These are phyloP conservation scores for Lipomyces lipofer DNA, from an alignment of 805 yeast genomes.

Conservation along the genomic window DNA sequence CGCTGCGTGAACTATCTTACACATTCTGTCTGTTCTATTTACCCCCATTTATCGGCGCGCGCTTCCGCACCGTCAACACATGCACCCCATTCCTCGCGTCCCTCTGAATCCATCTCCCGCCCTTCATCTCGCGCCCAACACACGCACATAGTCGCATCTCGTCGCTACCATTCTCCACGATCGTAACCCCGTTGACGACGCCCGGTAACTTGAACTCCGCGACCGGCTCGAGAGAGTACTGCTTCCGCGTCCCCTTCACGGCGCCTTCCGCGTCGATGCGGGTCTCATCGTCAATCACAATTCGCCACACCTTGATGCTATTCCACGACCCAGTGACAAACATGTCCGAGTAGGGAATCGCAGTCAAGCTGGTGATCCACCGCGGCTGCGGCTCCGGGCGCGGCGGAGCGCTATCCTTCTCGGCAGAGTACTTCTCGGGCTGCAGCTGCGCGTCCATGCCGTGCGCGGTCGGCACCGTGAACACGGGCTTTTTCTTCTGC, in stretches of 20 bases:
- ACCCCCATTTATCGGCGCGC: too few relatives aligned
- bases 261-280: slow-evolving; percentile 12
- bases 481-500: slow-evolving; percentile 84
- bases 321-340: slow-evolving; percentile 88
- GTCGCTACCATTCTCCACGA: slow-evolving; percentile 20
- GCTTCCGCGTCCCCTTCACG: slow-evolving; percentile 8
- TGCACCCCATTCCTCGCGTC: slow-evolving; percentile 19
- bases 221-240: slow-evolving; percentile 17
- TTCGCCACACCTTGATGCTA: slow-evolving; percentile 76
- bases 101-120: slow-evolving; percentile 23
- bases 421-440: slow-evolving; percentile 56
- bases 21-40: too few relatives aligned
- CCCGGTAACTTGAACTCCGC: slow-evolving; percentile 20
- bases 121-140: slow-evolving; percentile 23
- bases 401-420: slow-evolving; percentile 35
- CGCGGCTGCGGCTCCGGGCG: slow-evolving; percentile 71
- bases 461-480: slow-evolving; percentile 69
- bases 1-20: too few relatives aligned
- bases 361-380: slow-evolving; percentile 78
- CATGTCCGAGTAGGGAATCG: slow-evolving; percentile 80
- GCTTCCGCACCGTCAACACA: slow-evolving; percentile 10
- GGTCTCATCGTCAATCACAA: slow-evolving; percentile 11
- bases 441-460: slow-evolving; percentile 59
- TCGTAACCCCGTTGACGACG: slow-evolving; percentile 20
- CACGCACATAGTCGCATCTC: slow-evolving; percentile 15